Conservation (phyloP, 1,284 basidiomycete genomes). For the Takashimella koratensis region DNA sequence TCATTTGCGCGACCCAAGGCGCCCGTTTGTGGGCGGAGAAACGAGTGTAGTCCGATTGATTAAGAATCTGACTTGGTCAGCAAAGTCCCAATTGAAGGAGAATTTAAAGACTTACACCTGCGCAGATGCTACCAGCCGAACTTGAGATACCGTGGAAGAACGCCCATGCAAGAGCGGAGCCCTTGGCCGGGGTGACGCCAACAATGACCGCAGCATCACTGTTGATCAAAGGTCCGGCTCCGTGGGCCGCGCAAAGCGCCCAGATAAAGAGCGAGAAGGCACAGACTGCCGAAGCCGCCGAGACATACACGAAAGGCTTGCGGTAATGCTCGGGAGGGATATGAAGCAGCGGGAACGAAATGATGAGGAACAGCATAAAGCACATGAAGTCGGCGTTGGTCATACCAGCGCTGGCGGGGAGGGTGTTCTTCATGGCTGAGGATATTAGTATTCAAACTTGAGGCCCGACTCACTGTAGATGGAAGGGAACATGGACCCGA, state of each 20-base stretch:
- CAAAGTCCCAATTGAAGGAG: neutral
- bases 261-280: constrained; percentile 45
- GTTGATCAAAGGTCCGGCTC: constrained; percentile 44
- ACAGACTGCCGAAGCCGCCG: constrained; percentile 34
- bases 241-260: constrained; percentile 39
- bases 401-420: constrained; percentile 32
- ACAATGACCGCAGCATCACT: constrained; percentile 27
- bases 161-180: constrained; percentile 43
- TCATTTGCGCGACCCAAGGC: constrained; percentile 25
- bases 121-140: constrained; percentile 27
- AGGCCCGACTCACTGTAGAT: constrained; percentile 30
- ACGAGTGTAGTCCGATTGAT: constrained; percentile 34
- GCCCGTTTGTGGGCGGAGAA: constrained; percentile 26
- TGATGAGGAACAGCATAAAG: constrained; percentile 46
- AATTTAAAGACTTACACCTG: constrained; percentile 19
- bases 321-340: constrained; percentile 42
- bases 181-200: constrained; percentile 22
- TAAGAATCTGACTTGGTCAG: constrained; percentile 18
- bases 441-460: neutral
- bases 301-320: constrained; percentile 43
- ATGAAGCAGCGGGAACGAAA: constrained; percentile 42
- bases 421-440: constrained; percentile 26
- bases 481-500: constrained; percentile 35
- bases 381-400: constrained; percentile 43
- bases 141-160: constrained; percentile 41